Conservation (phyloP, 2,329 filamentous ascomycete genomes). For the Ascochyta lentis region DNA sequence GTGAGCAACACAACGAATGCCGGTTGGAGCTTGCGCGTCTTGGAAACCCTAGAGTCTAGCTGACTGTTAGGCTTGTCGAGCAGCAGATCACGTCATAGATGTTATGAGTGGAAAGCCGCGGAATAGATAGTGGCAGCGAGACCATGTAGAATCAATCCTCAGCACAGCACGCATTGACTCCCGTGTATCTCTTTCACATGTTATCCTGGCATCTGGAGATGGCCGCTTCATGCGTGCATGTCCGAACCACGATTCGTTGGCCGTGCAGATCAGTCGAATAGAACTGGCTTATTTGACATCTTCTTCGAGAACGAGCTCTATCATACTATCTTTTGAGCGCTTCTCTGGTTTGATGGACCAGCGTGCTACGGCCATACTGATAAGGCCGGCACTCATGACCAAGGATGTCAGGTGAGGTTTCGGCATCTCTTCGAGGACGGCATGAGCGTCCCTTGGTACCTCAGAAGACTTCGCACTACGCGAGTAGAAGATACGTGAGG, state of each 20-base stretch:
- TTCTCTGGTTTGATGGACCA: slow-evolving; percentile 27
- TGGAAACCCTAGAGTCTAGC: background rate
- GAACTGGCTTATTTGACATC: background rate
- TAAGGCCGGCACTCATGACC: slow-evolving; percentile 43
- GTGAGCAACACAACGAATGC: slow-evolving; percentile 8
- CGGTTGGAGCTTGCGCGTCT: slow-evolving; percentile 7
- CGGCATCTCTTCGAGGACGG: slow-evolving; percentile 39
- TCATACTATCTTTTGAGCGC: slow-evolving; percentile 14
- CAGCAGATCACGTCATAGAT: slow-evolving; percentile 1
- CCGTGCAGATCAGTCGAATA: background rate
- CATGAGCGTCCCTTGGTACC: slow-evolving; percentile 31
- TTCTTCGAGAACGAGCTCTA: slow-evolving; percentile 28
- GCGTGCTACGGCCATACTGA: slow-evolving; percentile 41
- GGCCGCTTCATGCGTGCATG: background rate
- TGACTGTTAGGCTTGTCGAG: background rate
- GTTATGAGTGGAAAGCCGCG: background rate
- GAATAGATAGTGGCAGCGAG: no score
- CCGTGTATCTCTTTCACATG: background rate
- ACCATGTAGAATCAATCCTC: no score
- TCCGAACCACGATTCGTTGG: background rate
- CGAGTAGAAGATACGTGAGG: slow-evolving; percentile 44
- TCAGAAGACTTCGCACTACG: slow-evolving; percentile 28
- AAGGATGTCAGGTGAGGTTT: slow-evolving; percentile 41
- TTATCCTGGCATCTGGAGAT: background rate
- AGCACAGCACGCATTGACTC: no score